Percentiles rank a stretch among this genome's conserved stretches.
These are phyloP conservation scores for Lavandula angustifolia DNA, from an alignment of 257 asterid species.

Conservation along the genomic window DNA sequence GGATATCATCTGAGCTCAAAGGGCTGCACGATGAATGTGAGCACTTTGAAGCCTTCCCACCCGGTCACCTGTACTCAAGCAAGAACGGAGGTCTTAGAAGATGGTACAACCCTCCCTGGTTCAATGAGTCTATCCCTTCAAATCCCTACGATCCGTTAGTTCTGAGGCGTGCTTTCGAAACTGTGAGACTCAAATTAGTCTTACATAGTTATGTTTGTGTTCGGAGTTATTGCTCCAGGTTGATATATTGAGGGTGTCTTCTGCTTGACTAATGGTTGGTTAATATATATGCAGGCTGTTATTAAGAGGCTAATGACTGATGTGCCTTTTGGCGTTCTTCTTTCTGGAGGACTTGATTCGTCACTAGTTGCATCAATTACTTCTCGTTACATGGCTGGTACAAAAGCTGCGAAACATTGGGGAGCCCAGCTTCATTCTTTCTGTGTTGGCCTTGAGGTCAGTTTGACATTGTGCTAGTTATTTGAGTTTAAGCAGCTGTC, in stretches of 20 bases:
- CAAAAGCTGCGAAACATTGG: constrained; percentile 89
- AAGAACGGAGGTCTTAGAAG: constrained; percentile 65
- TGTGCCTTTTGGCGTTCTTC: constrained; percentile 94
- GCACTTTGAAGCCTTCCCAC: constrained; percentile 89
- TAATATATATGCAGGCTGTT: constrained; percentile 66
- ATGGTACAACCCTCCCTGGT: constrained; percentile 96
- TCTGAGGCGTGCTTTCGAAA: constrained; percentile 82
- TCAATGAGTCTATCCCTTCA: constrained; percentile 81
- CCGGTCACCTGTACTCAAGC: constrained; percentile 93
- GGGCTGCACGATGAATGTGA: constrained; percentile 89
- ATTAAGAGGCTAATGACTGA: constrained; percentile 93
- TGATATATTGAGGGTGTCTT: not conserved
- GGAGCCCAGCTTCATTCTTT: constrained; percentile 96
- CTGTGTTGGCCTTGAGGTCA: constrained; percentile 96
- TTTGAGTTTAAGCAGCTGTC: not conserved
- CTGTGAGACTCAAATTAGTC: constrained; percentile 43
- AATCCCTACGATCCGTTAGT: constrained; percentile 79
- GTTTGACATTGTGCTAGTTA: not conserved
- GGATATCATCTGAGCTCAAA: constrained; percentile 91
- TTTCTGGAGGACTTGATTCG: constrained; percentile 97
- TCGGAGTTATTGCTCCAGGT: not conserved
- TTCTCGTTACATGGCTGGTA: constrained; percentile 82
- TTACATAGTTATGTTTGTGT: not conserved
- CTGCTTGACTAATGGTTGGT: constrained; percentile 2
- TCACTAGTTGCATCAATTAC: constrained; percentile 90